A percentile compares a stretch with the other conserved stretches of the same genome.
These are phyloP conservation scores for Camillea tinctor DNA, from an alignment of 2,329 filamentous ascomycete species.

Conservation along the genomic window DNA sequence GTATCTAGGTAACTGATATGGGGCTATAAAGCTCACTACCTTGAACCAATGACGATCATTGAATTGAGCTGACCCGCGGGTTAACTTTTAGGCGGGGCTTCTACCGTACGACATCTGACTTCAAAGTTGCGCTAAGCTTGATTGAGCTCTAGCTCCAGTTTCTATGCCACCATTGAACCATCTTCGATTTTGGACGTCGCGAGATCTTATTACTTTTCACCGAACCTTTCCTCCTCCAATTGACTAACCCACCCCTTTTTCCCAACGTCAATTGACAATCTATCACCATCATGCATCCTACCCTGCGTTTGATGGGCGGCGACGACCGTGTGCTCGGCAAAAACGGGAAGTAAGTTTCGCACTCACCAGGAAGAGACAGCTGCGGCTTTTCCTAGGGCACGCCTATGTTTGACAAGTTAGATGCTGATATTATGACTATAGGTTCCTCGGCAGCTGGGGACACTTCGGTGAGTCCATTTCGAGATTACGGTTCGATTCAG, in stretches of 20 bases:
- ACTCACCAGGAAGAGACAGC: background rate
- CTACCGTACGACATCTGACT: background rate
- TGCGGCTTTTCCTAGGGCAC: constrained; percentile 34
- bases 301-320: constrained; percentile 42
- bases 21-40: constrained; percentile 1
- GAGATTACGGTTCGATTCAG: background rate
- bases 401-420: background rate
- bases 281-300: constrained; percentile 44
- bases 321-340: constrained; percentile 42
- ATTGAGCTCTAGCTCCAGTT: background rate
- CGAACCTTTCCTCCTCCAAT: constrained; percentile 28
- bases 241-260: constrained; percentile 21
- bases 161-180: too few relatives aligned
- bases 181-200: constrained; percentile 33
- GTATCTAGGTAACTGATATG: too few relatives aligned
- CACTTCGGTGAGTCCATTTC: constrained; percentile 61
- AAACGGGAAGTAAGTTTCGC: constrained; percentile 42
- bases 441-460: constrained; percentile 75
- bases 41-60: background rate
- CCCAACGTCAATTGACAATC: constrained; percentile 25
- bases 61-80: constrained; percentile 10
- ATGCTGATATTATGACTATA: constrained; percentile 38
- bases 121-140: background rate
- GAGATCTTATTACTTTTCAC: constrained; percentile 13
- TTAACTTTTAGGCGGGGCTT: constrained; percentile 23